phyloP scores from a whole-genome alignment of 371 early-diverging fungal species.

The Blyttiomyces sp. region DNA sequence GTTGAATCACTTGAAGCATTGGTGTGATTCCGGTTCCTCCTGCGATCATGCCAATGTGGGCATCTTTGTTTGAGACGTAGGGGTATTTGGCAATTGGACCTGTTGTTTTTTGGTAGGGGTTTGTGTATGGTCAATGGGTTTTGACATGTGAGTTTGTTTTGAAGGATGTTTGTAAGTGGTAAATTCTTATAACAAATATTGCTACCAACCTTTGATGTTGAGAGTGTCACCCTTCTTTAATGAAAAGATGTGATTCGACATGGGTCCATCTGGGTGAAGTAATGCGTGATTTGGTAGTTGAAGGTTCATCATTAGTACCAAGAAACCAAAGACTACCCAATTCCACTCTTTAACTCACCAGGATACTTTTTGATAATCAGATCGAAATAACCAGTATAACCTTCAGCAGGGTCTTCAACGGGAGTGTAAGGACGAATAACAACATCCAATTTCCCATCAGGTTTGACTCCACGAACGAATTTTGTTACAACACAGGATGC shows the following conservation, averaged over 20 bases:
- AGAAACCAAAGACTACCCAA: background rate
- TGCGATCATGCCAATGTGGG: slow-evolving; percentile 80
- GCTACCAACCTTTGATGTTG: slow-evolving; percentile 67
- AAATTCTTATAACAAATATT: background rate
- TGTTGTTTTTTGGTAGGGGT: too few species aligned
- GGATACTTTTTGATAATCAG: slow-evolving; percentile 81
- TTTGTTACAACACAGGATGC: slow-evolving; percentile 81
- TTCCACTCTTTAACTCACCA: background rate
- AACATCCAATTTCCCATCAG: slow-evolving; percentile 61
- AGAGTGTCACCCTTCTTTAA: slow-evolving; percentile 81
- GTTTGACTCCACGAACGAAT: slow-evolving; percentile 55
- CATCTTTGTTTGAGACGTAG: slow-evolving; percentile 69
- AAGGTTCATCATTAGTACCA: background rate
- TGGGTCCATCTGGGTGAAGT: slow-evolving; percentile 53
- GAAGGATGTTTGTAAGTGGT: too few species aligned
- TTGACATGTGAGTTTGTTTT: too few species aligned
- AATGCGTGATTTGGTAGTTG: background rate
- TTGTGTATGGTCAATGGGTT: too few species aligned
- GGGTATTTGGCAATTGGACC: slow-evolving; percentile 82
- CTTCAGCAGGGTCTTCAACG: slow-evolving; percentile 63
- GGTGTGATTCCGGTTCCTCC: slow-evolving; percentile 96
- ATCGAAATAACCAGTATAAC: slow-evolving; percentile 67
- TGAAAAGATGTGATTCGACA: slow-evolving; percentile 73
- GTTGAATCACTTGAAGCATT: slow-evolving; percentile 79
- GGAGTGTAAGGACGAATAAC: slow-evolving; percentile 91